phyloP scores from a whole-genome alignment of 2,329 filamentous ascomycete genomes.

The Colletotrichum sansevieriae region DNA sequence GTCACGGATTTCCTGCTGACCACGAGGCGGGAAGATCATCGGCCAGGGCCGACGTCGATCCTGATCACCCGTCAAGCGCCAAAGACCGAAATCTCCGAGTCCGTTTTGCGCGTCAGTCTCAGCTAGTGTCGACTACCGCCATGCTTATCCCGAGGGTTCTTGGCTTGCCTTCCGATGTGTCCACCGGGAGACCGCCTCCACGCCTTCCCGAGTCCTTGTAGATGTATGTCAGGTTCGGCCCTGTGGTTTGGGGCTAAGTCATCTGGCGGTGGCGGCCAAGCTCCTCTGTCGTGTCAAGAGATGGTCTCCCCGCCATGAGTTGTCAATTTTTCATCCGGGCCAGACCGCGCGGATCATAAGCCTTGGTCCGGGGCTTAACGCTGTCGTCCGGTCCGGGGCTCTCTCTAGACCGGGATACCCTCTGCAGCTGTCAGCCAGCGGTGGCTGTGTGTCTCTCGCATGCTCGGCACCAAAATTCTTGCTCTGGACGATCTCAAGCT shows the following conservation, averaged over 20 bases:
- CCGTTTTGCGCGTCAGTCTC: constrained; percentile 25
- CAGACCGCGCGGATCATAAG: constrained; percentile 30
- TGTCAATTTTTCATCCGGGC: constrained; percentile 14
- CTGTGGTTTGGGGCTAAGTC: neutral
- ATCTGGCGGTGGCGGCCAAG: constrained; percentile 1
- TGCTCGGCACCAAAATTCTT: neutral
- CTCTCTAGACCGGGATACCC: constrained; percentile 24
- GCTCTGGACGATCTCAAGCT: neutral
- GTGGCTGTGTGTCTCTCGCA: constrained; percentile 18
- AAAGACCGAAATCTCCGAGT: constrained; percentile 18
- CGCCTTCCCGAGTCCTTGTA: neutral
- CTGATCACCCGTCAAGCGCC: constrained; percentile 9
- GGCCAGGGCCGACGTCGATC: constrained; percentile 29
- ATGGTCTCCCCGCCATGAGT: neutral
- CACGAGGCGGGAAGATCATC: constrained; percentile 25
- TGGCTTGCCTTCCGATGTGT: constrained; percentile 3
- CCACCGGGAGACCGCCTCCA: neutral
- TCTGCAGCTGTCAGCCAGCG: constrained; percentile 25
- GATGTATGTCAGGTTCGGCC: neutral
- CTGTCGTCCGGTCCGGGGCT: constrained; percentile 1
- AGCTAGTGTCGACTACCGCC: constrained; percentile 19
- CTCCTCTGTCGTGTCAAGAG: neutral
- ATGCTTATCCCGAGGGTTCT: neutral
- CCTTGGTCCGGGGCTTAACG: neutral
- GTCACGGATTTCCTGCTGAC: constrained; percentile 17